Evolutionary conservation across 148 eudicot species (phyloP).

Genomic region (Rhododendron ovatum): DNA sequence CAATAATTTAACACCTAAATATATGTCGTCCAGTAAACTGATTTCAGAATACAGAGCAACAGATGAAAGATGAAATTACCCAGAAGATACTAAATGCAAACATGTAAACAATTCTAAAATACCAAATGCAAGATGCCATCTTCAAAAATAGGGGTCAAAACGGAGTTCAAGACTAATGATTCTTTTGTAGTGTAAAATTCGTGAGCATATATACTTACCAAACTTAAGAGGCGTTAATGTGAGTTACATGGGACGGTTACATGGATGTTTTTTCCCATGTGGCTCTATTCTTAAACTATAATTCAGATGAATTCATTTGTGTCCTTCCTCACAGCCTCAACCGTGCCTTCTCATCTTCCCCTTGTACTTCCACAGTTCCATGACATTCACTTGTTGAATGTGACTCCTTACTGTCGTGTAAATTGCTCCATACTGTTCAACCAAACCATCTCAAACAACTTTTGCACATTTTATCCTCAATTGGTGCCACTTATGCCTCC

Average conservation of each 20-base stretch:
- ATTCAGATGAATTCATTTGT: background rate
- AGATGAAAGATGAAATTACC: background rate
- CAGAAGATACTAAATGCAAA: background rate
- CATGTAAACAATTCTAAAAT: background rate
- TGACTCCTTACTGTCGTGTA: background rate
- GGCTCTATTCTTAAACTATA: background rate
- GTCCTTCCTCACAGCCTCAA: background rate
- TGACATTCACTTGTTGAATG: background rate
- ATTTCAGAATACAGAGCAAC: background rate
- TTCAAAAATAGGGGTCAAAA: background rate
- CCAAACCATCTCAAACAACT: background rate
- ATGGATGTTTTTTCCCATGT: background rate
- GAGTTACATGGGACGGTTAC: background rate
- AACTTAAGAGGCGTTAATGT: background rate
- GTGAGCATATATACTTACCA: background rate
- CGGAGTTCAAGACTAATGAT: background rate
- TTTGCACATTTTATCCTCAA: background rate
- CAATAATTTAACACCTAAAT: constrained; percentile 11
- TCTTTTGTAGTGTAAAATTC: background rate
- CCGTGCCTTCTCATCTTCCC: background rate
- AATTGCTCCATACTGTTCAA: background rate
- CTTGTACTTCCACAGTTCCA: background rate
- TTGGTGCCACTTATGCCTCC: background rate
- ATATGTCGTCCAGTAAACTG: background rate
- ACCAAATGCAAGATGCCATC: background rate